Conservation (phyloP, 2,329 filamentous ascomycete species). For the Fusarium sp. region DNA sequence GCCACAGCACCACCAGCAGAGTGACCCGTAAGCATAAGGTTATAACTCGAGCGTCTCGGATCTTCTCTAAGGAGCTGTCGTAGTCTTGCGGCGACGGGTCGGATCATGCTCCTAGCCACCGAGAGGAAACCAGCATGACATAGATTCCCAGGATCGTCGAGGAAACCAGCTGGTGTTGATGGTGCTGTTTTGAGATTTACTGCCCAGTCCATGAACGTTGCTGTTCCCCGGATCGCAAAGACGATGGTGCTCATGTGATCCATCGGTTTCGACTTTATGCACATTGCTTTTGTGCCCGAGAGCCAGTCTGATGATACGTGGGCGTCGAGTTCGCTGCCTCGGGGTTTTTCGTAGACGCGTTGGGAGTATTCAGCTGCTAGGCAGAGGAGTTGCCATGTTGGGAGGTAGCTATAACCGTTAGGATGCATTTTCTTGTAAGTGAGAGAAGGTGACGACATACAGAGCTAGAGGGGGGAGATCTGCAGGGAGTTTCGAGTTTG, state of each 20-base stretch:
- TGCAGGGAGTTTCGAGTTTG: constrained; percentile 79
- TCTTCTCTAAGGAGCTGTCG: constrained; percentile 79
- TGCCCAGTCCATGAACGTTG: constrained; percentile 87
- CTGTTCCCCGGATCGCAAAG: constrained; percentile 84
- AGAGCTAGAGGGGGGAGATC: constrained; percentile 76
- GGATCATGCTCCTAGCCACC: constrained; percentile 80
- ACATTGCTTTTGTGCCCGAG: constrained; percentile 85
- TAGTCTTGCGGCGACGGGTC: constrained; percentile 77
- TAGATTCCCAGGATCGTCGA: constrained; percentile 81
- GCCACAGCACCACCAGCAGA: constrained; percentile 89
- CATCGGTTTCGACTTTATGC: constrained; percentile 83
- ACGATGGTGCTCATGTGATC: constrained; percentile 84
- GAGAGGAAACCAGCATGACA: constrained; percentile 86
- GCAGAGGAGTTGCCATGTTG: constrained; percentile 82
- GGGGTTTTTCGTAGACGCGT: constrained; percentile 76
- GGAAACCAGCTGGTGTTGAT: constrained; percentile 73
- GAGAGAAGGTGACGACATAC: constrained; percentile 58
- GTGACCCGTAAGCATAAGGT: constrained; percentile 86
- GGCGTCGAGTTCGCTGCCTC: constrained; percentile 72
- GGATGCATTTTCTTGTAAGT: not conserved
- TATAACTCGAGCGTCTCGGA: constrained; percentile 73
- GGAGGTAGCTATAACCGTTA: constrained; percentile 67
- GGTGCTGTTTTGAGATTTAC: constrained; percentile 82
- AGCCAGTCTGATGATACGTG: constrained; percentile 79
- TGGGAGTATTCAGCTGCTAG: constrained; percentile 84